Base-by-base conservation (phyloP, 2,329 filamentous ascomycete genomes). In the Onygenales sp. region DNA sequence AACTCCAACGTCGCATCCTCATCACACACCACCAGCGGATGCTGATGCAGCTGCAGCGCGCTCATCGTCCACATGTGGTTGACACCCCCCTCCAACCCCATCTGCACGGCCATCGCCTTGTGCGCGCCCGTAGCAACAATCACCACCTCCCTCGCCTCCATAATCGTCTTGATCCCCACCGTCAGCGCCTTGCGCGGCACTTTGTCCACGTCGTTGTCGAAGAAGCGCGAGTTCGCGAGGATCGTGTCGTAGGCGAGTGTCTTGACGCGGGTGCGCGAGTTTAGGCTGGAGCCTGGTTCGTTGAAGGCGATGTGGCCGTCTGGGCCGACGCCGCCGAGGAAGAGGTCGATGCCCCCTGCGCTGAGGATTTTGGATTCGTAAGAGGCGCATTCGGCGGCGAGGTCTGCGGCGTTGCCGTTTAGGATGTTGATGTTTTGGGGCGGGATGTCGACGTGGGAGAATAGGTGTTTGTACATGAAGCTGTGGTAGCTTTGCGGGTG, bases 401-500 rank as follows among this genome's bases (percentile, higher is more conserved):
- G 80, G 65, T 88, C 86, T 11, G 79, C 72, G 0, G 87, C 87
- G 65, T 91, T 92, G 63, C 88, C 88, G 65, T 92, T 82, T 40
- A 92, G 80, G 63, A 93, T 89, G 72, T 94, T 84, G 66, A 93
- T 88, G 67, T 92, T 91, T 64, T 80, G 79, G 4, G 88, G 88
- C 59, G 84, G 80, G 61, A 93, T 85, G 65, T 94, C 87, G 62
- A 93, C 84, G 59, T 84, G 88, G 43, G 86, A 88, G 77, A 94
- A 94, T 77, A 94, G 89, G 73, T 93, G 80, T 71, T 87, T 88
- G 80, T 90, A 94, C 88, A 94, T 93, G 76, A 93, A 94, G 59
- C 84, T 87, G 74, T 94, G 88, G 72, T 94, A 94, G 63, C 85
- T 89, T 68, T 93, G 84, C 10, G 87, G 84, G 67, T 94, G 87